Base-by-base conservation (phyloP, 257 asterid species). In the Knoxia roxburghii region DNA sequence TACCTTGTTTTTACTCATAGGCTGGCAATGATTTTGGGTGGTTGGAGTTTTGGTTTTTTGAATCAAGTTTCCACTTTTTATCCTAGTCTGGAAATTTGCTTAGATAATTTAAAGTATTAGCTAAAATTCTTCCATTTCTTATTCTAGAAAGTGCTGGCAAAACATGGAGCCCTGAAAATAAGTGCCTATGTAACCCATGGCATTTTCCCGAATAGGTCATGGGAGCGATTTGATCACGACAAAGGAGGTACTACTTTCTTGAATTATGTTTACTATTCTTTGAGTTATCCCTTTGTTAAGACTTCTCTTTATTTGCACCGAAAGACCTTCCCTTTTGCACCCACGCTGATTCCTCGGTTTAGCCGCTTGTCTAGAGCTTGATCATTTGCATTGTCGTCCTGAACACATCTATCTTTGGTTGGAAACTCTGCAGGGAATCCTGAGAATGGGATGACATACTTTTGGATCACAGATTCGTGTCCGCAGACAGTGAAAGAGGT, bases 161-260 rank as follows among this genome's bases (percentile, higher is more conserved):
- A 82, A 65, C 96, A 89, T 56, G 98, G 97, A 76, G 98, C 98
- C 71, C 23, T 81, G 48, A 87, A 83, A 68, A 73, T 89, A 66
- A 92, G 98, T 80, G 98, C 98, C 52, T 92, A 89, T 56, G 98
- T 92, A 78, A 92, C 97, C 0, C 98, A 92, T 50, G 98, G 98
- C 45, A 92, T 92, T 65, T 92, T 89, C 52, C 98, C 98, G n/a
- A 89, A 92, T 39, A 83, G 83, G 72, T 82, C 97, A 9, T 92
- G 98, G 98, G 79, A 87, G 76, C 91, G 95, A 64, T 92, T 92
- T 82, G 76, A 80, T 71, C 91, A 78, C 37, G 95, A 86, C 54
- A 70, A 75, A 73, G 93, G 93, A 86, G 98, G 98, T 89, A 82
- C 27, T 76, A 82, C 32, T 76, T 17, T 33, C 29, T 0, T 46